phyloP scores from a whole-genome alignment of 108 stramenopile genomes.

The Chaetoceros tenuissimus region DNA sequence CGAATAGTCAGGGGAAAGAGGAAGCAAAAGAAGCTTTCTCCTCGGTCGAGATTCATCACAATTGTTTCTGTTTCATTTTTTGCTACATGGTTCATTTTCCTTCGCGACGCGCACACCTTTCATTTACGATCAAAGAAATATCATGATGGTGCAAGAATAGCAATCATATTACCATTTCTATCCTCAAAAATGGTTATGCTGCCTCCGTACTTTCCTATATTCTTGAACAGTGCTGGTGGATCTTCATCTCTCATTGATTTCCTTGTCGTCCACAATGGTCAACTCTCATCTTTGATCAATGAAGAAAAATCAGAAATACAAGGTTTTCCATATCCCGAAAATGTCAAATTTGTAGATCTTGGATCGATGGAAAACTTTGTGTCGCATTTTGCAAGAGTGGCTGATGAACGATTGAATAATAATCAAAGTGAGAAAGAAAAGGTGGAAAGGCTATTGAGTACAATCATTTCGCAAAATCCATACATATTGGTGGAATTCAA shows the following conservation, averaged over 20 bases:
- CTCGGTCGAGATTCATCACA: too few species aligned
- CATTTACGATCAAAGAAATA: too few species aligned
- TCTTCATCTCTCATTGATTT: conserved; percentile 64
- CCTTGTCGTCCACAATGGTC: conserved; percentile 76
- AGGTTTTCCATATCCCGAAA: conserved; percentile 20
- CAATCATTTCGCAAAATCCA: conserved; percentile 43
- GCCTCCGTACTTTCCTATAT: conserved; percentile 75
- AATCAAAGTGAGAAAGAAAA: conserved; percentile 23
- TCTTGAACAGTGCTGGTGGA: conserved; percentile 67
- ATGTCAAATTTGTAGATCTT: conserved; percentile 68
- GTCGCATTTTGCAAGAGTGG: conserved; percentile 30
- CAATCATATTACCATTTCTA: conserved; percentile 72
- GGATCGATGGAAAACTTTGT: conserved; percentile 28
- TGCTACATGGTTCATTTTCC: too few species aligned
- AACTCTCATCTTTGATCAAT: conserved; percentile 26
- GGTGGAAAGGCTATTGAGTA: conserved; percentile 31
- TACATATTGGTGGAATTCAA: conserved; percentile 93
- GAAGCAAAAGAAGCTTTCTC: too few species aligned
- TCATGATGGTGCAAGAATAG: conserved; percentile 41
- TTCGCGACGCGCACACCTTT: too few species aligned
- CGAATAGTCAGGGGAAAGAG: too few species aligned
- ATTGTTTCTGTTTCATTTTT: too few species aligned
- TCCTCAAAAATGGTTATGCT: conserved; percentile 44
- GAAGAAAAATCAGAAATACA: neutral
- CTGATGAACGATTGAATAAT: conserved; percentile 29